phyloP scores from a whole-genome alignment of 208 protist genomes.

The Trypanosomatidae sp. region DNA sequence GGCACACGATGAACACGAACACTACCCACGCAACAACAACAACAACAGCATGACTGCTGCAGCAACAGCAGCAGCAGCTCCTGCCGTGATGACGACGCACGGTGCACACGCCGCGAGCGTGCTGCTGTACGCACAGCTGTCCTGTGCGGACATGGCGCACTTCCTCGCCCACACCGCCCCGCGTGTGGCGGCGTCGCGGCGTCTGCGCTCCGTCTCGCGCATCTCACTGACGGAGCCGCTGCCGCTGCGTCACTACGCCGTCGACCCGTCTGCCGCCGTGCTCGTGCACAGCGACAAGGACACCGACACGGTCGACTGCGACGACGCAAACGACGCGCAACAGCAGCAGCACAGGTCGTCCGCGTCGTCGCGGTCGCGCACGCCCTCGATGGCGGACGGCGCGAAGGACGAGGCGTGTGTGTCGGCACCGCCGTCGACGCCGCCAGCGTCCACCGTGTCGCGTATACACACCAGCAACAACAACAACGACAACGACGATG shows the following conservation, averaged over 20 bases:
- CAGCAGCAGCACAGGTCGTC: too few relatives aligned
- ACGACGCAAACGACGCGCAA: too few relatives aligned
- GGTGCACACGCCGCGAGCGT: background rate
- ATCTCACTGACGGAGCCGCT: slow-evolving; percentile 63
- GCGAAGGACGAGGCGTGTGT: too few relatives aligned
- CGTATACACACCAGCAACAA: too few relatives aligned
- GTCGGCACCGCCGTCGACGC: too few relatives aligned
- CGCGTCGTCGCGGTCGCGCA: too few relatives aligned
- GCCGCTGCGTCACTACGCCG: slow-evolving; percentile 8
- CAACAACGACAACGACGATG: too few relatives aligned
- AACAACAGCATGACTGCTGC: background rate
- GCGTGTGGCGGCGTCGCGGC: slow-evolving; percentile 31
- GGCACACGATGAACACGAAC: slow-evolving; percentile 1
- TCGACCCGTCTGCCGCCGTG: slow-evolving; percentile 12
- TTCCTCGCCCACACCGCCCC: slow-evolving; percentile 51
- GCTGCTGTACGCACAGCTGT: slow-evolving; percentile 34
- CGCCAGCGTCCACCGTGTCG: too few relatives aligned
- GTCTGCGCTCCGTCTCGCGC: slow-evolving; percentile 44
- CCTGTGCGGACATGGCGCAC: slow-evolving; percentile 21
- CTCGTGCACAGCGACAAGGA: too few relatives aligned
- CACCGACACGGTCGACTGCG: too few relatives aligned
- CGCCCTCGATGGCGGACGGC: too few relatives aligned
- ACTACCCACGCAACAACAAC: background rate
- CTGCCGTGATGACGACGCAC: background rate
- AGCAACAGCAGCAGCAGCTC: background rate